A percentile compares a stretch with the other conserved stretches of the same genome.
Conservation (phyloP, 805 yeast genomes). For the Candida vaughaniae region DNA sequence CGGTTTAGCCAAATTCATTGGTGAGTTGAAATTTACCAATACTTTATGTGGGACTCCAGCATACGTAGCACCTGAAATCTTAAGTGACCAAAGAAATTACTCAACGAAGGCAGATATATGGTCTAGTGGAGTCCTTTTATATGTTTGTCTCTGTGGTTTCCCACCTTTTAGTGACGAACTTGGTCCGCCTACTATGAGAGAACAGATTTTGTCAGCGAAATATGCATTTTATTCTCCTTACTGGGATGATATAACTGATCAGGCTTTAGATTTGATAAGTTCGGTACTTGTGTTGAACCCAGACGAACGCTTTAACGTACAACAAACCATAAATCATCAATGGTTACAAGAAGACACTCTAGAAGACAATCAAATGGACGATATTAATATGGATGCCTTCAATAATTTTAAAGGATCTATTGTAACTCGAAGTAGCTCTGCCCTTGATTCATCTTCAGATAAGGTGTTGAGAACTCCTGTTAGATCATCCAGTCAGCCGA, state of each 20-base stretch:
- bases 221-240: slow-evolving; percentile 78
- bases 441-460: slow-evolving; percentile 2
- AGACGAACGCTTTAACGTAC: slow-evolving; percentile 39
- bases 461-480: slow-evolving; percentile 16
- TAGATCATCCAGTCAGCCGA: slow-evolving; percentile 27
- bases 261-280: slow-evolving; percentile 64
- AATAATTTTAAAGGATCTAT: slow-evolving; percentile 2
- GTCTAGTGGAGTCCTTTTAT: slow-evolving; percentile 77
- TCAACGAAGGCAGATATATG: slow-evolving; percentile 76
- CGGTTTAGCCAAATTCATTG: slow-evolving; percentile 70
- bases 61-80: slow-evolving; percentile 81
- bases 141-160: slow-evolving; percentile 79
- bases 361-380: slow-evolving; percentile 3
- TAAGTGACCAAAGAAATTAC: slow-evolving; percentile 55
- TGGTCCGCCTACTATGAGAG: slow-evolving; percentile 76
- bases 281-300: slow-evolving; percentile 57
- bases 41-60: slow-evolving; percentile 87
- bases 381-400: background rate
- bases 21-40: slow-evolving; percentile 70
- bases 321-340: slow-evolving; percentile 37
- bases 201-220: slow-evolving; percentile 65
- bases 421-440: slow-evolving; percentile 10
- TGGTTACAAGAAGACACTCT: slow-evolving; percentile 39
- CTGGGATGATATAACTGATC: slow-evolving; percentile 71
- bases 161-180: slow-evolving; percentile 84